phyloP scores from a whole-genome alignment of 192 early-diverging fungal genomes.

The Umbelopsis sp. region DNA sequence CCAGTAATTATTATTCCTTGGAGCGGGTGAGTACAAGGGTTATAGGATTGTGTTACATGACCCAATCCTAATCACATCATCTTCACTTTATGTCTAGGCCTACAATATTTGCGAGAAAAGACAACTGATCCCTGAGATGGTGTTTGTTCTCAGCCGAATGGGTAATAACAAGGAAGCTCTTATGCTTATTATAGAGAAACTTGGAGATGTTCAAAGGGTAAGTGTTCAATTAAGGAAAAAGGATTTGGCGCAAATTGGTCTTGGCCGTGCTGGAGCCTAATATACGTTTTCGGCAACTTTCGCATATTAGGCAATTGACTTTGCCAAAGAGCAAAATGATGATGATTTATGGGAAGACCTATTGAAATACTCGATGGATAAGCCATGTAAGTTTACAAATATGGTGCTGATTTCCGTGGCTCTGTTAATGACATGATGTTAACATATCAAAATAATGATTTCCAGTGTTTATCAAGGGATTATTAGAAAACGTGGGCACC shows the following conservation, averaged over 20 bases:
- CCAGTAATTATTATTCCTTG: constrained; percentile 76
- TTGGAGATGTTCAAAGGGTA: constrained; percentile 87
- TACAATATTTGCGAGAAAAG: constrained; percentile 82
- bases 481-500: constrained; percentile 88
- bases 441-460: neutral
- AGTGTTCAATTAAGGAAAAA: constrained; percentile 16
- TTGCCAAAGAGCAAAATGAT: constrained; percentile 98
- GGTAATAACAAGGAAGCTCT: constrained; percentile 94
- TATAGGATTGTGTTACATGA: constrained; percentile 24
- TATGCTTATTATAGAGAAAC: constrained; percentile 88
- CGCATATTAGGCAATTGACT: constrained; percentile 83
- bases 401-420: neutral
- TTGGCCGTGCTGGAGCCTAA: neutral
- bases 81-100: constrained; percentile 49
- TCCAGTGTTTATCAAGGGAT: constrained; percentile 85
- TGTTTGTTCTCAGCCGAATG: constrained; percentile 95
- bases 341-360: constrained; percentile 95
- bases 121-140: constrained; percentile 96
- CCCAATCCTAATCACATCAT: neutral
- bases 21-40: constrained; percentile 57
- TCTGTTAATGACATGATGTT: neutral
- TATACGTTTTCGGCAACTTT: neutral
- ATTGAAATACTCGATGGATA: constrained; percentile 91
- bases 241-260: neutral
- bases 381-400: constrained; percentile 70